phyloP scores from a whole-genome alignment of 306 rosid species.

The Heteromeles arbutifolia region DNA sequence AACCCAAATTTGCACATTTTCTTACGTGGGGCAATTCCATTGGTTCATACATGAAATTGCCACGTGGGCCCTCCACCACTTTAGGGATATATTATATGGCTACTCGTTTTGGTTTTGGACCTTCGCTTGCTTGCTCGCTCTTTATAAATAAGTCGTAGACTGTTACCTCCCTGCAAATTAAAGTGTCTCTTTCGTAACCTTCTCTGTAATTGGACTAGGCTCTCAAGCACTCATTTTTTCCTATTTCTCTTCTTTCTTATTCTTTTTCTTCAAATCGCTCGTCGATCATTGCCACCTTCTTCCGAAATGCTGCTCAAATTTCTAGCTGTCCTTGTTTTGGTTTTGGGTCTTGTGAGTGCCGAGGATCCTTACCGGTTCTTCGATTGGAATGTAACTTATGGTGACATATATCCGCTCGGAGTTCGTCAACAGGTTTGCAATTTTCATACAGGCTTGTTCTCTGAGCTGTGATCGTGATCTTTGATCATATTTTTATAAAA shows the following conservation, averaged over 20 bases:
- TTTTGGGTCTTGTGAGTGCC: conserved; percentile 14
- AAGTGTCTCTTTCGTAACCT: conserved; percentile 10
- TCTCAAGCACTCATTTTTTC: neutral
- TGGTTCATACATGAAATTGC: neutral
- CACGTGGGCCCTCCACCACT: conserved; percentile 5
- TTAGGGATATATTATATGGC: neutral
- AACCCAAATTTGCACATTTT: neutral
- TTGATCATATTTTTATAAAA: neutral
- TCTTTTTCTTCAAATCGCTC: neutral
- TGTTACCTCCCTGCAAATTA: neutral
- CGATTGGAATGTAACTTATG: conserved; percentile 70
- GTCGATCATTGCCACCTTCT: neutral
- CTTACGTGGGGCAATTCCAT: neutral
- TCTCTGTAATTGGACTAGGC: neutral
- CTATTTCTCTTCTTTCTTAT: neutral
- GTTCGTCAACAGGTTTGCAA: conserved; percentile 52
- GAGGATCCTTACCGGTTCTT: conserved; percentile 73
- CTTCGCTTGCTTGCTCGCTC: neutral
- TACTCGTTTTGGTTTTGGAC: neutral
- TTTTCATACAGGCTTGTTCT: neutral
- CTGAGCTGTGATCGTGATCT: neutral
- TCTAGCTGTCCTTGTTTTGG: conserved; percentile 7
- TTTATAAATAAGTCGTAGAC: conserved; percentile 1
- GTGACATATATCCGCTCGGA: conserved; percentile 71
- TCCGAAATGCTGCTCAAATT: conserved; percentile 3